Evolutionary conservation across 495 filamentous ascomycete species (phyloP), one percentile per base, ranked within the genome.

Genomic region (Penicillium ucsense): DNA sequence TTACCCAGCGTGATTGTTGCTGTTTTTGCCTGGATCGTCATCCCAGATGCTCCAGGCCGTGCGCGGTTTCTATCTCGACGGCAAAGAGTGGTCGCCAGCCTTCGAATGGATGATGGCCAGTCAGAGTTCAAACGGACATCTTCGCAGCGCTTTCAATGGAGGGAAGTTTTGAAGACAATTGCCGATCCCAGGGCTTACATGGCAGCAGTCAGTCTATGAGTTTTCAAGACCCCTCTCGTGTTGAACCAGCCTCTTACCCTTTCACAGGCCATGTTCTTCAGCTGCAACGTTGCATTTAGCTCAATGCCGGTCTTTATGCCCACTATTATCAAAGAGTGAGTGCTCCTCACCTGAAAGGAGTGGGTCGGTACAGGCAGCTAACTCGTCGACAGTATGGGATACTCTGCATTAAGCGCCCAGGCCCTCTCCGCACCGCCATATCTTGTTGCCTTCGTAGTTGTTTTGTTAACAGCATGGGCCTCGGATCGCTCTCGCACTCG

Each of bases 151-250:
- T 68, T 80, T 30, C 64, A 78, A 33, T 73, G 72, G 70, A 52
- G 52, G n/a, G 73, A 81, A 34, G 73, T 82, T 32, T 51, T 73
- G 12, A 66, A 70, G 36, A 74, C 74, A 2, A 60, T 86, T 28
- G 44, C 50, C n/a, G 81, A 86, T 61, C 81, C 83, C 6, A 80
- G 78, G 47, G 75, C 77, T 37, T 89, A 85, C 61, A 70, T 88
- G 8, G 83, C 83, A 11, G 80, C 86, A 60, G 63, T 78, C 44
- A 62, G 73, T 64, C 29, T 3, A 27, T 8, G 20, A 2, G 20
- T 20, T 20, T n/a, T 8, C 27, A 9, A 9, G 4, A 29, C 2
- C 31, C 44, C 11, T 12, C 6, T 36, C 9, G 9, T 2, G 8
- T 20, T 0, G 3, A n/a, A 5, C 7, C 9, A 2, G 30, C 27